Evolutionary conservation across 352 stramenopile species (phyloP).

Genomic region (Nothophytophthora sp.): DNA sequence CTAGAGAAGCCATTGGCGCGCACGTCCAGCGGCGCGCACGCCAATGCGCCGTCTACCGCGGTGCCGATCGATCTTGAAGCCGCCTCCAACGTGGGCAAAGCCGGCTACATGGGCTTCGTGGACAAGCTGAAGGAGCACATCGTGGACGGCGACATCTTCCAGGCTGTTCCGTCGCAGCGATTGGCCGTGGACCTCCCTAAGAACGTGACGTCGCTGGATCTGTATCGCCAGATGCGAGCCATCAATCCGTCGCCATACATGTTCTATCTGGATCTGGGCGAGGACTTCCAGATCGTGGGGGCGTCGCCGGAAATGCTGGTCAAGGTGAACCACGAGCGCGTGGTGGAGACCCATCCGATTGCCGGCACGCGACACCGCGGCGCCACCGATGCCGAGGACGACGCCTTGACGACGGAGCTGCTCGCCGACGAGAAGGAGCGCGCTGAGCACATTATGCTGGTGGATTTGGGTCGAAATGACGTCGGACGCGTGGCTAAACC

Average conservation of each 20-base stretch:
- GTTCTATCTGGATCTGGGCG: conserved; percentile 86
- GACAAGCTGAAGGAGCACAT: conserved; percentile 88
- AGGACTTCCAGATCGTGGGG: conserved; percentile 87
- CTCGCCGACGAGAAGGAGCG: conserved; percentile 89
- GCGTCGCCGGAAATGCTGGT: conserved; percentile 90
- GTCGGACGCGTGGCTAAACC: conserved; percentile 85
- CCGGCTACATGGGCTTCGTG: conserved; percentile 88
- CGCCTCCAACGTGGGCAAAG: conserved; percentile 81
- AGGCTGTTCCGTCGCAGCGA: conserved; percentile 87
- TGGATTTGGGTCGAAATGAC: conserved; percentile 91
- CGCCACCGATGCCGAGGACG: conserved; percentile 84
- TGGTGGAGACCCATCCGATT: conserved; percentile 91
- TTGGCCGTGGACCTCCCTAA: conserved; percentile 67
- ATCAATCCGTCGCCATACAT: conserved; percentile 92
- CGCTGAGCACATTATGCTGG: conserved; percentile 92
- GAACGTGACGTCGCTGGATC: conserved; percentile 69
- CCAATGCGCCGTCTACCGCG: conserved; percentile 34
- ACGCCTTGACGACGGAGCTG: conserved; percentile 74
- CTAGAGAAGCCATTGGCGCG: conserved; percentile 65
- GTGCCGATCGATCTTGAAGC: conserved; percentile 69
- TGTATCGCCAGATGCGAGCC: conserved; percentile 89
- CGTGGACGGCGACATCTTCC: conserved; percentile 90
- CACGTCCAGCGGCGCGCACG: conserved; percentile 56
- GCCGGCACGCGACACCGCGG: conserved; percentile 87
- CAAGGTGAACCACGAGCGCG: conserved; percentile 82